Percentiles rank a stretch among this genome's conserved stretches.
Evolutionary conservation across 1,139 yeast genomes (phyloP).

Genomic region (Pichia sp.): DNA sequence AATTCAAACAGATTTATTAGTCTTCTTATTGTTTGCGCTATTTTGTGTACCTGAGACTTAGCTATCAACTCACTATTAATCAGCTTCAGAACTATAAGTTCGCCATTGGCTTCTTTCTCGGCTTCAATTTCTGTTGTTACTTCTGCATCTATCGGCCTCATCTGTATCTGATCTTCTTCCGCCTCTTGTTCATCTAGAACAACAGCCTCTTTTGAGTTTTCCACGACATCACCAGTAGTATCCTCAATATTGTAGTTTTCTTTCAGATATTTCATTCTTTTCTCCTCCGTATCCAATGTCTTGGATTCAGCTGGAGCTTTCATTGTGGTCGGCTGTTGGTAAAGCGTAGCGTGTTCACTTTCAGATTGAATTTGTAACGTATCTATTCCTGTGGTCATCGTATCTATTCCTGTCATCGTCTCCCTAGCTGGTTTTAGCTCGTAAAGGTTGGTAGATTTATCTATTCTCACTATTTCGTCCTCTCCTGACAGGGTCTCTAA

Average conservation of each 20-base stretch:
- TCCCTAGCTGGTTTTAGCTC: neutral
- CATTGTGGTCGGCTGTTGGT: too few relatives aligned
- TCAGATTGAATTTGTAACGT: too few relatives aligned
- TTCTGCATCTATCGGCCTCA: too few relatives aligned
- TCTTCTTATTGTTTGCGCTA: constrained; percentile 22
- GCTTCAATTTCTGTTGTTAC: neutral
- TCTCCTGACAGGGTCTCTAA: constrained; percentile 15
- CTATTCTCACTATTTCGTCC: constrained; percentile 25
- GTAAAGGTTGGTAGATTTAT: constrained; percentile 6
- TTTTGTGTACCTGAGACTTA: neutral
- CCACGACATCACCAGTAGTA: neutral
- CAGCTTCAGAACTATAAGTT: neutral
- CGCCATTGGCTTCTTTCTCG: neutral
- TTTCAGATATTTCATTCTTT: neutral
- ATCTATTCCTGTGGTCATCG: too few relatives aligned
- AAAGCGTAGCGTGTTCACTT: neutral
- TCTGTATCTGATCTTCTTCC: neutral
- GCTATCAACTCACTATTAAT: neutral
- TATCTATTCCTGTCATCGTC: neutral
- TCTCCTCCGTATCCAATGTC: neutral
- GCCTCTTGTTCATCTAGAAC: neutral
- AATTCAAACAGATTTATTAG: constrained; percentile 39
- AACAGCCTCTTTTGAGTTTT: neutral
- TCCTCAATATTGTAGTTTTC: neutral
- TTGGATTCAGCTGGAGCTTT: neutral